Conservation (phyloP, 192 early-diverging fungal genomes). For the Coemansia sp. region DNA sequence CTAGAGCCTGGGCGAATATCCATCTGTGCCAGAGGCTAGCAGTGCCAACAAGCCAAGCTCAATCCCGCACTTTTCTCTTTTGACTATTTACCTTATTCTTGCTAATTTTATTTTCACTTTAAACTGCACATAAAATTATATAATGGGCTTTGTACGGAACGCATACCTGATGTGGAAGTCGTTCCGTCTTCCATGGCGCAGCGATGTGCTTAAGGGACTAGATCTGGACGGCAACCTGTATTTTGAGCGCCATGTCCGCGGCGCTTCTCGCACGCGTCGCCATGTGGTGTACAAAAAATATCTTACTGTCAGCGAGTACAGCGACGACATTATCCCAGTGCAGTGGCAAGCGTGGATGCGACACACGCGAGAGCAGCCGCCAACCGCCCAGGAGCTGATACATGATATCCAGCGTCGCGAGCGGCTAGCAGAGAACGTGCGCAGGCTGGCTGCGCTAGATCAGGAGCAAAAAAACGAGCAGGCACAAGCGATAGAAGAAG, state of each 20-base stretch:
- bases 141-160: slow-evolving; percentile 24
- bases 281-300: slow-evolving; percentile 32
- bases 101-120: background rate
- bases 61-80: too few species aligned
- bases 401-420: slow-evolving; percentile 37
- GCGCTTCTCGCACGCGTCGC: slow-evolving; percentile 28
- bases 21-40: background rate
- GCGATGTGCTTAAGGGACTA: slow-evolving; percentile 26
- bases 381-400: slow-evolving; percentile 30
- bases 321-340: slow-evolving; percentile 41
- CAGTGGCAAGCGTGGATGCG: slow-evolving; percentile 58
- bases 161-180: slow-evolving; percentile 43
- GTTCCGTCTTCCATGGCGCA: slow-evolving; percentile 50
- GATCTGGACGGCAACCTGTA: slow-evolving; percentile 52
- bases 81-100: too few species aligned
- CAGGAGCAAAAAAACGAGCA: background rate
- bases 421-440: slow-evolving; percentile 28
- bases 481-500: background rate
- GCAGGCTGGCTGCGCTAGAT: slow-evolving; percentile 16
- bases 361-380: slow-evolving; percentile 38
- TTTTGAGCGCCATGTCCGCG: slow-evolving; percentile 35
- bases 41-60: slow-evolving; percentile 32
- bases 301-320: slow-evolving; percentile 34
- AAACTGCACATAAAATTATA: background rate
- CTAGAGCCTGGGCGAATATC: background rate